Evolutionary conservation across 2,329 filamentous ascomycete genomes (phyloP), one percentile per base, ranked within the genome.

Genomic region (Juglanconis oblonga): DNA sequence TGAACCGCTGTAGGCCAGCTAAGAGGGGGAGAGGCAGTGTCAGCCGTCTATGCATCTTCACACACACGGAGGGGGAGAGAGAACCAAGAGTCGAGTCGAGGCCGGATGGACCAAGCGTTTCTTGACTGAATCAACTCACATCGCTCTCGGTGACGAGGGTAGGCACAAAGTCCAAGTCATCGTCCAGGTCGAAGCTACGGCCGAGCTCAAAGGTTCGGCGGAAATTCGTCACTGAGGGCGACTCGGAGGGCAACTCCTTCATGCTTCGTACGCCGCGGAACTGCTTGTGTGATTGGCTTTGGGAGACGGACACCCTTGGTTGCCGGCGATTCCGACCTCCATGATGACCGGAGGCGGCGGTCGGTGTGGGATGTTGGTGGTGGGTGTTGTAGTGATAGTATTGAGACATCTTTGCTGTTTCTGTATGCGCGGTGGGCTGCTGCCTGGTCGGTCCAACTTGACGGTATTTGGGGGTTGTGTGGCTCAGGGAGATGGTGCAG

Each of bases 101-200:
- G 10, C 51, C 52, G 38, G n/a, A n/a, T 14, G 36, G 4, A 47
- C 42, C 31, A n/a, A 36, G 11, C 40, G 14, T 13, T 14, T 47
- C 44, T 47, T 24, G 17, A 24, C 24, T 47, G 38, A 44, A 51
- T 53, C n/a, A 47, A 85, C 84, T 84, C 87, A 97, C 92, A 86
- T 97, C 92, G 76, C 85, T 92, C 78, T 97, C 93, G 40, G 92
- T 96, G 79, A 98, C 81, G 68, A 98, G 84, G 73, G 89, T 87
- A 64, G 94, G 94, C 77, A 93, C 97, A 76, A 98, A 98, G 76
- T 97, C 89, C 78, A 97, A 84, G 74, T 98, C 94, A 73, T 98
- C 94, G 71, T 97, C 94, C 64, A 98, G 83, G 68, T 98, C 94
- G 71, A 98, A 98, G 9, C 93, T 97, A 62, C 92, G 87, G 62